Conservation (phyloP, 805 yeast genomes). For the Kodamaea kaohsiungensis region DNA sequence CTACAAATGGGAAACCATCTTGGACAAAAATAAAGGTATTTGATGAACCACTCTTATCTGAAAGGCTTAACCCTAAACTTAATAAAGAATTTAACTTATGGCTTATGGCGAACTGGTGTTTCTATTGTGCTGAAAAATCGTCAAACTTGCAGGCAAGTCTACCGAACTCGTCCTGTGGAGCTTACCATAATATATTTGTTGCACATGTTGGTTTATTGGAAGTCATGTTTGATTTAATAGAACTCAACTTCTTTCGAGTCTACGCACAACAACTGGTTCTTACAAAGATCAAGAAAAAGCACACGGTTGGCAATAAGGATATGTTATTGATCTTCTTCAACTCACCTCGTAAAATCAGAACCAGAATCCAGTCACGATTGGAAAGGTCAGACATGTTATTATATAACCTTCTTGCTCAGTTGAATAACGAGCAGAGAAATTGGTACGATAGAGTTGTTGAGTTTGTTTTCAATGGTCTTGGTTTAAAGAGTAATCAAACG, state of each 20-base stretch:
- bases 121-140: conserved; percentile 34
- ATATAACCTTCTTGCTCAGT: conserved; percentile 20
- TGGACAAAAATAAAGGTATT: conserved; percentile 22
- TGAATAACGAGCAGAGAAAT: conserved; percentile 20
- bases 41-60: conserved; percentile 32
- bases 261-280: conserved; percentile 1
- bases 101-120: conserved; percentile 37
- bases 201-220: conserved; percentile 21
- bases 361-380: conserved; percentile 7
- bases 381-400: conserved; percentile 10
- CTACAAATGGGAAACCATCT: conserved; percentile 4
- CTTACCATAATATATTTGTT: conserved; percentile 25
- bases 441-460: conserved; percentile 35
- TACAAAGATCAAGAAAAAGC: conserved; percentile 1
- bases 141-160: conserved; percentile 19
- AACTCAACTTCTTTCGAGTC: conserved; percentile 13
- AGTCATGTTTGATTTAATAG: conserved; percentile 23
- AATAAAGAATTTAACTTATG: conserved; percentile 26
- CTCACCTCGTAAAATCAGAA: conserved; percentile 2
- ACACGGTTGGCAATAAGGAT: not conserved
- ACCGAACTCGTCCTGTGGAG: conserved; percentile 19
- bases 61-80: conserved; percentile 22
- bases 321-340: conserved; percentile 4
- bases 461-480: conserved; percentile 30
- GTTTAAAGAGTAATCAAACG: conserved; percentile 12